Percentiles rank a stretch among this genome's conserved stretches.
These are phyloP conservation scores for Alternaria viburni DNA, from an alignment of 2,329 filamentous ascomycete species.

Conservation along the genomic window DNA sequence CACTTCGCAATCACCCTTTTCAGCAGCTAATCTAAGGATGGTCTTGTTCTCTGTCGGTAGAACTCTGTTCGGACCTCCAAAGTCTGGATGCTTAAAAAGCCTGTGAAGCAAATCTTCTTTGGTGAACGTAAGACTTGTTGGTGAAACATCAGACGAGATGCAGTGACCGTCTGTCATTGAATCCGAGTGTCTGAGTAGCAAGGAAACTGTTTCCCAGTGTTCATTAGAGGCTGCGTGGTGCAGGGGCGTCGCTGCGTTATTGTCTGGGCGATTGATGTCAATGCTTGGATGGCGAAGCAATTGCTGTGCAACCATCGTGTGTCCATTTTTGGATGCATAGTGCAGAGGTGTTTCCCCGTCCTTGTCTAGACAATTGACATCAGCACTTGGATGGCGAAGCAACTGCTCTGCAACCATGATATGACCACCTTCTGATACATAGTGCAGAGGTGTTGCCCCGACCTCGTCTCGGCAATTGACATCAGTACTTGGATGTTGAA, in stretches of 20 bases:
- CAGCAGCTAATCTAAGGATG: not conserved
- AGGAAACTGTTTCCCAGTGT: not conserved
- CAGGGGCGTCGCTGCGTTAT: not conserved
- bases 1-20: not conserved
- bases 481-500: too few species aligned
- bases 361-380: not conserved
- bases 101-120: not conserved
- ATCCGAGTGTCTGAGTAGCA: not conserved
- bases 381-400: not conserved
- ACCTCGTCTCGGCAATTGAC: too few species aligned
- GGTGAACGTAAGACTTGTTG: not conserved
- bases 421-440: too few species aligned
- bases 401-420: too few species aligned
- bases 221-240: not conserved
- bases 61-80: not conserved
- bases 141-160: accelerated
- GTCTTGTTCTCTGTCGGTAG: accelerated
- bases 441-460: too few species aligned
- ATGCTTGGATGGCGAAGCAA: not conserved
- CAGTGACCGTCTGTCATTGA: accelerated
- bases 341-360: not conserved
- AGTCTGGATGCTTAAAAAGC: not conserved
- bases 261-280: not conserved
- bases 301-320: not conserved
- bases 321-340: not conserved